Evolutionary conservation across 768 basidiomycete genomes (phyloP), one percentile per base, ranked within the genome.

Genomic region (Leccinum sublutescens): DNA sequence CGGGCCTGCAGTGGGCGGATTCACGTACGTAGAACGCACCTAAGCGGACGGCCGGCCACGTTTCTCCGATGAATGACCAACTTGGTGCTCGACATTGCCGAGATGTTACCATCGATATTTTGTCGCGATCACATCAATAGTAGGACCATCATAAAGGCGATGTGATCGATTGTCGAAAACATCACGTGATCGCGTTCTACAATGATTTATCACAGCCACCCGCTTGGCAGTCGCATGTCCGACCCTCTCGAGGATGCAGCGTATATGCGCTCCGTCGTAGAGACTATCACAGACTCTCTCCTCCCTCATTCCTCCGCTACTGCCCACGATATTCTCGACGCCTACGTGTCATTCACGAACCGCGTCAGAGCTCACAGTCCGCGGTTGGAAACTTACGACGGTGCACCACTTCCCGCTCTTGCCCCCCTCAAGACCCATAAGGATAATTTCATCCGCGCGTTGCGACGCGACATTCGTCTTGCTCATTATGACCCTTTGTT

Each of bases 251-350:
- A 74, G 1, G 70, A 72, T 33, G 51, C 58, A 8, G 49, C 34
- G 0, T 72, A 62, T 59, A 66, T 85, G 38, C 70, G 67, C 23
- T 80, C 83, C 1, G 74, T 80, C 47, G 62, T 84, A 15, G 71
- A 76, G 49, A 81, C 80, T 11, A 75, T 88, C 40, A 55, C 77
- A 9, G 78, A 79, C 59, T 82, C 84, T 4, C 62, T 78, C 25
- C 67, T 73, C n/a, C 74, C 79, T 25, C 66, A 69, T 2, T 70
- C 73, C 7, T 62, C 69, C 33, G 70, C 82, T n/a, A 76, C 80
- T 1, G 57, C 75, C 27, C 82, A 85, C 63, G 85, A 86, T 68
- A 71, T 88, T 59, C 73, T 79, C 43, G 86, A 89, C 66, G 85
- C 87, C 11, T 89, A 89, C 64, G 76, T 72, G 62, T 75, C 78